Evolutionary conservation across 441 rosid genomes (phyloP), one percentile per base, ranked within the genome.

Genomic region (Corymbia citriodora): DNA sequence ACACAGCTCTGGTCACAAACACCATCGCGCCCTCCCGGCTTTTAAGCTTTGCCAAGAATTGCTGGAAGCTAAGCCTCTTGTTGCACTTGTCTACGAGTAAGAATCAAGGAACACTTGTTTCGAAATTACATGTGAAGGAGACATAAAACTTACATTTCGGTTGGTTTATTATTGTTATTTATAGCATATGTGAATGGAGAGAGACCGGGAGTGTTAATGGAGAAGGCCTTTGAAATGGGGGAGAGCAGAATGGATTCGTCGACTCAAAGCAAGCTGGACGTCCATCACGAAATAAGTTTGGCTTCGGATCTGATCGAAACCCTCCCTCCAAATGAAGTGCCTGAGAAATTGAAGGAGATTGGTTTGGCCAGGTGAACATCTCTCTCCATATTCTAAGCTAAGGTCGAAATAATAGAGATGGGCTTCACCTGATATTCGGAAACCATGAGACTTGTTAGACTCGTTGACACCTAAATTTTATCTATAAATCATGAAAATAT

Each of bases 121-220:
- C 49, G 27, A 18, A 72, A 10, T 33, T 33, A 33, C 82, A 19
- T 18, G 82, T 19, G 8, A 40, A 36, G 49, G 27, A 72, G 14
- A 63, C 45, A 40, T 57, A 57, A 0, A 57, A 23, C 29, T 57
- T 23, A 57, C 6, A 57, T 57, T 57, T 57, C 63, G 25, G 63
- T 57, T 57, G 13, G 25, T 57, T 57, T 57, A 57, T 57, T 57
- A 57, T 33, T 19, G 36, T 72, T 72, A 18, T 52, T 23, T 23
- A 57, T 57, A 23, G 63, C 29, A 57, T 95, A 90, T 27, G 94
- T 90, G 54, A 94, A 92, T 61, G 95, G 94, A 21, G 88, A 87
- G 87, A 91, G 88, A 87, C 59, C 91, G 23, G 96, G 95, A 29
- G 90, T 74, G 52, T 18, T 93, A 18, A 55, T 49, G 61, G 96